These are phyloP conservation scores for Casuarina equisetifolia DNA, from an alignment of 306 rosid species.

Conservation along the genomic window DNA sequence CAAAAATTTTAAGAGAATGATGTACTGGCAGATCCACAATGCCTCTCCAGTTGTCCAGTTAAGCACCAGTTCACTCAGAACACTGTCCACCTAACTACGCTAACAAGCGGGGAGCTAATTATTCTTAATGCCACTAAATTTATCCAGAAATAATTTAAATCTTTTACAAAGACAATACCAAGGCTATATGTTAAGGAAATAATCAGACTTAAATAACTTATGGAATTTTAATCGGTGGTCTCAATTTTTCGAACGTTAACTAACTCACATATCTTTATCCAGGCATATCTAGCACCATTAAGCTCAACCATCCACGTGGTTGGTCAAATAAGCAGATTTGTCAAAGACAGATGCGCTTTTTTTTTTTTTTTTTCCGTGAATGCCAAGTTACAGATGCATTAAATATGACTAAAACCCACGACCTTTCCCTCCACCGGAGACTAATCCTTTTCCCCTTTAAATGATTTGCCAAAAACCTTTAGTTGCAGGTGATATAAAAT, in stretches of 20 bases:
- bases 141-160: background rate
- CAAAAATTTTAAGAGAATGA: too few relatives aligned
- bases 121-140: background rate
- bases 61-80: background rate
- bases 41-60: background rate
- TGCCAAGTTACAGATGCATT: too few relatives aligned
- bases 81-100: background rate
- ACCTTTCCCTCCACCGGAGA: too few relatives aligned
- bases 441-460: background rate
- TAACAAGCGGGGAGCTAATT: background rate
- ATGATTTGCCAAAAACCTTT: background rate
- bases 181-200: too few relatives aligned
- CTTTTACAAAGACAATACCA: background rate
- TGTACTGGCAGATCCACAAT: background rate
- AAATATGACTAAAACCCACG: too few relatives aligned
- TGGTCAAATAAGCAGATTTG: background rate
- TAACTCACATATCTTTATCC: background rate
- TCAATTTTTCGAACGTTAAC: background rate
- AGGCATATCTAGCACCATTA: background rate
- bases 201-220: background rate
- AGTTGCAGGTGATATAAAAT: background rate
- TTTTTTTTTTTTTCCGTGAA: background rate
- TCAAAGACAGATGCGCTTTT: background rate
- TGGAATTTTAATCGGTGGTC: background rate
- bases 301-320: background rate